Conservation (phyloP, 306 rosid species). For the Cicer arietinum region DNA sequence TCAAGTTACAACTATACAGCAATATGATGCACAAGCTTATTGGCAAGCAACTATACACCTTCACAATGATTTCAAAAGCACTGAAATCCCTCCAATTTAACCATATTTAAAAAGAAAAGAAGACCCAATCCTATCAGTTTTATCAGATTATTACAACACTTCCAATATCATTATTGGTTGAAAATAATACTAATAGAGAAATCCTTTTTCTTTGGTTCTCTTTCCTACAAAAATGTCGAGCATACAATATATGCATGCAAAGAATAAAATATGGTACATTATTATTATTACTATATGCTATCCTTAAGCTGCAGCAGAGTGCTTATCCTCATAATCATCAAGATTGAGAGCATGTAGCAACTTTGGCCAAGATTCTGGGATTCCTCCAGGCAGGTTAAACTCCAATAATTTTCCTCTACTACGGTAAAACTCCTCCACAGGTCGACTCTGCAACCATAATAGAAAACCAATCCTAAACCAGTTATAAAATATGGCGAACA, state of each 20-base stretch:
- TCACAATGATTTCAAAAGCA: constrained; percentile 37
- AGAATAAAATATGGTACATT: constrained; percentile 56
- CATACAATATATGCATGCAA: constrained; percentile 55
- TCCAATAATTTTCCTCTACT: constrained; percentile 82
- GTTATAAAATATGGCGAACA: neutral
- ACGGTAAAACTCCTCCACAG: constrained; percentile 85
- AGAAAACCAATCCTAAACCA: constrained; percentile 26
- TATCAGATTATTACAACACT: constrained; percentile 43
- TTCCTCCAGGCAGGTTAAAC: constrained; percentile 96
- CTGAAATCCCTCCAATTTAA: constrained; percentile 40
- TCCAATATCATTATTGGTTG: constrained; percentile 40
- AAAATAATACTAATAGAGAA: constrained; percentile 40
- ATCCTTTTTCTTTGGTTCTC: constrained; percentile 36
- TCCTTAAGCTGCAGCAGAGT: constrained; percentile 73
- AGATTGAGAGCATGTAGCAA: constrained; percentile 85
- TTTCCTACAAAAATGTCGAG: constrained; percentile 59
- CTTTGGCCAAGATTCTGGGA: constrained; percentile 97
- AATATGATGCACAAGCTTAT: constrained; percentile 43
- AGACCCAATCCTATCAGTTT: constrained; percentile 32
- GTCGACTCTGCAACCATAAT: constrained; percentile 70
- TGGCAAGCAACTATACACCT: constrained; percentile 43
- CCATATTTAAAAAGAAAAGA: constrained; percentile 27
- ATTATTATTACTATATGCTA: constrained; percentile 42
- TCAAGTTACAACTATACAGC: constrained; percentile 36
- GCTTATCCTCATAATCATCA: constrained; percentile 78